These are phyloP conservation scores for Pythium vanterpoolii DNA, from an alignment of 352 stramenopile species.

Conservation along the genomic window DNA sequence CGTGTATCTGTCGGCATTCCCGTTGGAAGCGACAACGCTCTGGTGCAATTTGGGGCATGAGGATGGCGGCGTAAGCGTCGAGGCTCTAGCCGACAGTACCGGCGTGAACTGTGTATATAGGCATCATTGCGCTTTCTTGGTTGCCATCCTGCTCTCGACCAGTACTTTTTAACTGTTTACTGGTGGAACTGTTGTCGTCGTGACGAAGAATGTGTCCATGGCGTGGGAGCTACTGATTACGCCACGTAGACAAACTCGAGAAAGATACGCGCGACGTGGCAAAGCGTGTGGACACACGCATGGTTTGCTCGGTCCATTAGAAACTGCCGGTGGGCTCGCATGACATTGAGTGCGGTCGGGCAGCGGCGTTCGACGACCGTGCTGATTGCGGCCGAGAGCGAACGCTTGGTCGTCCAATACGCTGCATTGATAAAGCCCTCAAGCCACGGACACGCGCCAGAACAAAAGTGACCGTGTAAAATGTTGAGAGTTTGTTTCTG, in stretches of 20 bases:
- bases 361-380: conserved; percentile 28
- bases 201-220: conserved; percentile 14
- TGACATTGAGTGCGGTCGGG: conserved; percentile 32
- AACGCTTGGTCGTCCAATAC: conserved; percentile 31
- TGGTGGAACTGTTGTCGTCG: not conserved
- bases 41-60: no score
- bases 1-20: not conserved
- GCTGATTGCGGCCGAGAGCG: conserved; percentile 1
- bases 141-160: not conserved
- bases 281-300: conserved; percentile 30
- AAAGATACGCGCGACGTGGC: conserved; percentile 27
- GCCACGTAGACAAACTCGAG: conserved; percentile 37
- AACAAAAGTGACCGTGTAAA: conserved; percentile 53
- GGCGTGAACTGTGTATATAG: conserved; percentile 6
- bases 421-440: conserved; percentile 42
- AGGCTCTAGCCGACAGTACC: not conserved
- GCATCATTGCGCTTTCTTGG: not conserved
- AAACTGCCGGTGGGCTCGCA: conserved; percentile 37
- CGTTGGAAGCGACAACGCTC: not conserved
- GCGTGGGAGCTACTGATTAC: conserved; percentile 29
- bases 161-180: not conserved
- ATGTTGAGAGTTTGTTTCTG: conserved; percentile 34
- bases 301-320: conserved; percentile 40
- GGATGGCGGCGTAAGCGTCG: not conserved
- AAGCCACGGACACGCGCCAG: conserved; percentile 48